Conservation (phyloP, 1,284 basidiomycete genomes). For the Rhodotorula sp. region DNA sequence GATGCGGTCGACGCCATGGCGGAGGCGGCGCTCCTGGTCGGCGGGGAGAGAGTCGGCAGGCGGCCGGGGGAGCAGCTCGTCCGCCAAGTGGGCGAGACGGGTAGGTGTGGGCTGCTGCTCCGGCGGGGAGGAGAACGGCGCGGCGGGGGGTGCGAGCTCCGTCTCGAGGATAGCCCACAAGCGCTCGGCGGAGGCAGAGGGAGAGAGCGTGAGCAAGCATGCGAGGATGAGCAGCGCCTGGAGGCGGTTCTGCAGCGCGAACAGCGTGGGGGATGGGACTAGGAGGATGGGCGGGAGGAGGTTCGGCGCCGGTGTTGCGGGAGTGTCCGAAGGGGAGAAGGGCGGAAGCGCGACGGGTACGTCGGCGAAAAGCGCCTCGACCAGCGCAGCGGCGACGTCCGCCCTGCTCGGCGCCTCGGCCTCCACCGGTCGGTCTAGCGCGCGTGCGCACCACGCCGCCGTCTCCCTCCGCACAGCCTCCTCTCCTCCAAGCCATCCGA, state of each 20-base stretch:
- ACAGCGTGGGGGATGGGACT: conserved; percentile 59
- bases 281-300: conserved; percentile 64
- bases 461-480: conserved; percentile 50
- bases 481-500: neutral
- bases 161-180: conserved; percentile 64
- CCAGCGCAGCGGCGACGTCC: conserved; percentile 53
- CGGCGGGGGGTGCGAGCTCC: conserved; percentile 59
- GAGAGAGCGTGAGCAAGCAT: conserved; percentile 61
- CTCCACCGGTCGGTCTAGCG: neutral
- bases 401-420: conserved; percentile 1
- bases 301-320: conserved; percentile 50
- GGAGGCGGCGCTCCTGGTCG: neutral
- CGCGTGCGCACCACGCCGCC: neutral
- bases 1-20: neutral
- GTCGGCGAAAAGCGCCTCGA: conserved; percentile 34
- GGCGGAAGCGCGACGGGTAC: conserved; percentile 43
- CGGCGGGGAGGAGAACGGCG: neutral
- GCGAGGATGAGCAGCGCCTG: conserved; percentile 70
- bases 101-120: conserved; percentile 47
- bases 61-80: conserved; percentile 63
- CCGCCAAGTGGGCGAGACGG: conserved; percentile 66
- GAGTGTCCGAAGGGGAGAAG: neutral
- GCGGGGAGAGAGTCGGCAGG: conserved; percentile 41
- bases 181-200: conserved; percentile 52
- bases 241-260: conserved; percentile 66